Evolutionary conservation across 192 early-diverging fungal genomes (phyloP).

Genomic region (Borealophlyctis nickersoniae): DNA sequence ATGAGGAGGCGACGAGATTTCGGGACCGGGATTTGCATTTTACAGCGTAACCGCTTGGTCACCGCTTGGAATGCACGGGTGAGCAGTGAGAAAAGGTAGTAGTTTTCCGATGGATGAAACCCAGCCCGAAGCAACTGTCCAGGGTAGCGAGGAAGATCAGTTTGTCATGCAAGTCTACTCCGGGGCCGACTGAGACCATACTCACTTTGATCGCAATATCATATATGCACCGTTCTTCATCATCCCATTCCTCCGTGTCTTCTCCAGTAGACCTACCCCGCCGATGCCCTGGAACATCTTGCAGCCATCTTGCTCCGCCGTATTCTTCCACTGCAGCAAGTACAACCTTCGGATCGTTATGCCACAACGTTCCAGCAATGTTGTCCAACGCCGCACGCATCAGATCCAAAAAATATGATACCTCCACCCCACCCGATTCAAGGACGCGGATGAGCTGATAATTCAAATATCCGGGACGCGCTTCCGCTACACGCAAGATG

Average conservation of each 20-base stretch:
- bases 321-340: no score
- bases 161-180: neutral
- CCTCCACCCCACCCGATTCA: constrained; percentile 3
- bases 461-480: constrained; percentile 11
- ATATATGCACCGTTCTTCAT: neutral
- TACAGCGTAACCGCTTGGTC: constrained; percentile 1
- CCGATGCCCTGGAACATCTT: neutral
- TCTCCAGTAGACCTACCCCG: neutral
- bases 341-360: neutral
- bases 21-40: constrained; percentile 14
- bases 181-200: neutral
- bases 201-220: neutral
- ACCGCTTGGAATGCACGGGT: neutral
- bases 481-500: neutral
- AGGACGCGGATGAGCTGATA: constrained; percentile 14
- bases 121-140: constrained; percentile 13
- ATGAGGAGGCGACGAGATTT: constrained; percentile 18
- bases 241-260: constrained; percentile 5
- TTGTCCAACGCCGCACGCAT: neutral
- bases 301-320: no score
- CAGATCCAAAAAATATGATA: constrained; percentile 1
- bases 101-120: constrained; percentile 4
- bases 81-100: constrained; percentile 4
- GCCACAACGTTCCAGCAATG: neutral
- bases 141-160: neutral